These are phyloP conservation scores for Gleditsia sinensis DNA, from an alignment of 306 rosid genomes.

Conservation along the genomic window DNA sequence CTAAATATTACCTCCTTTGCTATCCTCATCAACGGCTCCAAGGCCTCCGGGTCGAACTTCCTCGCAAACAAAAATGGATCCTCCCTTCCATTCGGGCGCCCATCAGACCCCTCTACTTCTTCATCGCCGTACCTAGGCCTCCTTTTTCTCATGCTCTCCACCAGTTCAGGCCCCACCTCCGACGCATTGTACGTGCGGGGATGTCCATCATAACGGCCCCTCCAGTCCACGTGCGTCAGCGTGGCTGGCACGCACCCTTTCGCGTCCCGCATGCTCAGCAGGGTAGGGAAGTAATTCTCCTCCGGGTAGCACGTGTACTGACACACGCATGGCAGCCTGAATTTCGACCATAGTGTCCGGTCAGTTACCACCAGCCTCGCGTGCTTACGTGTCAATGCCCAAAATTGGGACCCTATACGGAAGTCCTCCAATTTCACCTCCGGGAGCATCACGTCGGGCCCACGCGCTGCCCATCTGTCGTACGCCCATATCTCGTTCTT, in stretches of 20 bases:
- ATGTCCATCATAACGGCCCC: slow-evolving; percentile 54
- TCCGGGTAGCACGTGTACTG: slow-evolving; percentile 64
- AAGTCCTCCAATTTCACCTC: slow-evolving; percentile 58
- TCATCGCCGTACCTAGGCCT: slow-evolving; percentile 66
- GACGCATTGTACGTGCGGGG: slow-evolving; percentile 56
- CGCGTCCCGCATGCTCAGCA: slow-evolving; percentile 57
- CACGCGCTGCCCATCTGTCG: slow-evolving; percentile 79
- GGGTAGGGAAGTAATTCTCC: slow-evolving; percentile 81
- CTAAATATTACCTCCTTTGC: slow-evolving; percentile 49
- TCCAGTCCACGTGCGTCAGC: slow-evolving; percentile 79
- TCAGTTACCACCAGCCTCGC: slow-evolving; percentile 58
- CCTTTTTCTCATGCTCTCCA: slow-evolving; percentile 31
- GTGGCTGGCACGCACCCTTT: slow-evolving; percentile 63
- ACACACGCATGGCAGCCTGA: slow-evolving; percentile 52
- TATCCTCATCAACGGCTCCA: slow-evolving; percentile 55
- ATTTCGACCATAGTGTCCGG: slow-evolving; percentile 51
- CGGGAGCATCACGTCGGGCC: slow-evolving; percentile 58
- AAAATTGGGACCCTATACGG: slow-evolving; percentile 77
- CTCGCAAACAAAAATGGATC: slow-evolving; percentile 76
- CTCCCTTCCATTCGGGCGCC: slow-evolving; percentile 3
- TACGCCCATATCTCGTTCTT: slow-evolving; percentile 37
- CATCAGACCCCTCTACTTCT: slow-evolving; percentile 25
- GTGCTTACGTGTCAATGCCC: slow-evolving; percentile 74
- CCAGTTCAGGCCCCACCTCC: slow-evolving; percentile 47
- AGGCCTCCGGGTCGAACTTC: slow-evolving; percentile 49